Base-by-base conservation (phyloP, 306 rosid species). In the Fagus sylvatica region DNA sequence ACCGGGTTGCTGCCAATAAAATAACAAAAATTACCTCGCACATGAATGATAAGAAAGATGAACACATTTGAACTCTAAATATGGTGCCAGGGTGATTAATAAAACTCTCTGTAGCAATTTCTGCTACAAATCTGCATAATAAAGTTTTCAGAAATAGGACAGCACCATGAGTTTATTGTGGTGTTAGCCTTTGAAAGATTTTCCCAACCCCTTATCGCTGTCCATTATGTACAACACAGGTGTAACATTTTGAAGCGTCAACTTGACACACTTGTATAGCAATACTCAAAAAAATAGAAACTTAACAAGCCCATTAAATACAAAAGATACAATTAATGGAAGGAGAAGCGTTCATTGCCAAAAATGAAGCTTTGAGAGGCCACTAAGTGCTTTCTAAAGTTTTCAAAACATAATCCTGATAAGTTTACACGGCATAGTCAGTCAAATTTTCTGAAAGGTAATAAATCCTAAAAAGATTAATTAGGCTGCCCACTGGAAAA, bases 1-100 rank as follows among this genome's bases (percentile, higher is more conserved):
- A 15, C 97, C 97, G 7, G 97, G 97, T 94, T 94, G 98, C 98
- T 90, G 95, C 82, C 64, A 80, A 79, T 67, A 51, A 78, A 46
- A 48, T 65, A 53, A 53, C 59, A 61, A 3, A 70, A 10, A 49
- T 71, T 43, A 79, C 33, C 69, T 40, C 46, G 56, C 49, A 55
- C 46, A 55, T 34, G 72, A 75, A 60, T 54, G 33, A 53, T 37
- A 64, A 76, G 67, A 77, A 61, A 39, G 77, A 64, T 48, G 59
- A 41, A 17, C 76, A 74, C 30, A 79, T 42, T 46, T 9, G 69
- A 32, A 56, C 2, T 3, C 39, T 32, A 32, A 40, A 60, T 60
- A 32, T 4, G n/a, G 40, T 60, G 19, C 7, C 55, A 51, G 55
- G 1, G 17, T 32, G 40, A 32, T 30, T 5, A 30, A 56, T 6